phyloP scores from a whole-genome alignment of 345 rosid genomes.

The Heritiera fomes region DNA sequence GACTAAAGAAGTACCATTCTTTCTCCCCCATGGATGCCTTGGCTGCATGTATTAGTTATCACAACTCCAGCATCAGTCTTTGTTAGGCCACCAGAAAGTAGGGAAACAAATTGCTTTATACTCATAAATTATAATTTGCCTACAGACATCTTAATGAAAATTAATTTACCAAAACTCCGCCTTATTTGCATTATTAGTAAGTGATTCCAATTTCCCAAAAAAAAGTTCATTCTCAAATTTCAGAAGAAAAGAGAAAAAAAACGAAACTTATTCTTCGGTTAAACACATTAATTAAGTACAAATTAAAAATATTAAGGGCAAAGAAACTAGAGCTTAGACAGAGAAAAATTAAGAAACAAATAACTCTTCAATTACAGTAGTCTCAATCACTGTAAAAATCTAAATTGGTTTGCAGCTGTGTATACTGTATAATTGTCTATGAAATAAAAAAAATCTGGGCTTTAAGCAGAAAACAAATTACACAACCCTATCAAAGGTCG shows the following conservation, averaged over 20 bases:
- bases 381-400: not conserved
- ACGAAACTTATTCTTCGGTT: too few species aligned
- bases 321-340: not conserved
- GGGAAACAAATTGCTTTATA: not conserved
- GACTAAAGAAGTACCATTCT: slow-evolving; percentile 91
- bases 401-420: not conserved
- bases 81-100: not conserved
- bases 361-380: not conserved
- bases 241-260: not conserved
- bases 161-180: not conserved
- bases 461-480: not conserved
- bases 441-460: not conserved
- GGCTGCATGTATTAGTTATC: slow-evolving; percentile 34
- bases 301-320: not conserved
- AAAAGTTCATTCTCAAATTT: too few species aligned
- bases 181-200: too few species aligned
- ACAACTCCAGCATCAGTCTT: not conserved
- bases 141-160: not conserved
- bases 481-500: not conserved
- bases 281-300: not conserved
- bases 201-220: too few species aligned
- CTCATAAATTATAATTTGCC: not conserved
- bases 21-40: slow-evolving; percentile 99
- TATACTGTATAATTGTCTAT: not conserved
- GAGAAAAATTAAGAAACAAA: not conserved